A percentile compares a stretch with the other conserved stretches of the same genome.
Conservation (phyloP, 2,329 filamentous ascomycete genomes). For the Cladorrhinum sp. region DNA sequence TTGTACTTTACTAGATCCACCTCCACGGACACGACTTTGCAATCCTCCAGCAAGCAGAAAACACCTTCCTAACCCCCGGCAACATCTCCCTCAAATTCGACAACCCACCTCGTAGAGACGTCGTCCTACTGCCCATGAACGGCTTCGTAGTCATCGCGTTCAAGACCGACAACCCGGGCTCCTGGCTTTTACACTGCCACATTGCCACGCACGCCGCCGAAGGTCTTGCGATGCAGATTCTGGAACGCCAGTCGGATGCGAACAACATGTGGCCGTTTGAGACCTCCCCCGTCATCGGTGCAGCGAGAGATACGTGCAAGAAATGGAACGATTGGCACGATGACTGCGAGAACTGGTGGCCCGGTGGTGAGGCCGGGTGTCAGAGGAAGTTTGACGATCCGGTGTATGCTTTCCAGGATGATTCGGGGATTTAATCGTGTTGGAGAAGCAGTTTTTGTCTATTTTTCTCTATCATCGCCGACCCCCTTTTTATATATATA, state of each 20-base stretch:
- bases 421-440: conserved; percentile 16
- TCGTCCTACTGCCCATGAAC: conserved; percentile 32
- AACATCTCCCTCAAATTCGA: conserved; percentile 1
- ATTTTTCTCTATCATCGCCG: no score
- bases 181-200: conserved; percentile 42
- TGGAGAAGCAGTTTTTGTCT: no score
- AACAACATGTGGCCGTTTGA: conserved; percentile 5
- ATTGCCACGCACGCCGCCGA: conserved; percentile 44
- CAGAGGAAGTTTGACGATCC: neutral
- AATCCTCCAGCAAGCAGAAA: conserved; percentile 33
- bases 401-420: conserved; percentile 9
- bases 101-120: conserved; percentile 15
- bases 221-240: conserved; percentile 34
- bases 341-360: neutral
- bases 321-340: conserved; percentile 11
- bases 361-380: neutral
- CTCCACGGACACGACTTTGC: conserved; percentile 53
- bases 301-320: neutral
- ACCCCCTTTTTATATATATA: no score
- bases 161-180: conserved; percentile 43
- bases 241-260: conserved; percentile 11
- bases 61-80: conserved; percentile 16
- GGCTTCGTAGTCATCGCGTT: conserved; percentile 41
- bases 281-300: neutral
- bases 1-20: conserved; percentile 42